A percentile compares a stretch with the other conserved stretches of the same genome.
Conservation (phyloP, 192 early-diverging fungal genomes). For the Gamsiella multidivaricata region DNA sequence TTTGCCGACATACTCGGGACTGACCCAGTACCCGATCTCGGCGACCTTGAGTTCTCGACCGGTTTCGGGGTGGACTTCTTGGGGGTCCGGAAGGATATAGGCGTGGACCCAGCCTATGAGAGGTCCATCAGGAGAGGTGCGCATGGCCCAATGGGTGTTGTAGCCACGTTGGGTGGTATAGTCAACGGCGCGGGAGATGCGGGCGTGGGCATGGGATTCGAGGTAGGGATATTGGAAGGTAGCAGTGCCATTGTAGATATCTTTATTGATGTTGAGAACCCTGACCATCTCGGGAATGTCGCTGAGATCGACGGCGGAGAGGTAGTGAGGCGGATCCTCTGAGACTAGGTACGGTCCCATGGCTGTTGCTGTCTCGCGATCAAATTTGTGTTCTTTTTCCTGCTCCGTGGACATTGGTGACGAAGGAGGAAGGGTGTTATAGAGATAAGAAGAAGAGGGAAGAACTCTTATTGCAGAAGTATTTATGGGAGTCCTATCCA, state of each 20-base stretch:
- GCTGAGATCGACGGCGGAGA: conserved; percentile 21
- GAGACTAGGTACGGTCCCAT: conserved; percentile 32
- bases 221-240: conserved; percentile 36
- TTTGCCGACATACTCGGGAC: conserved; percentile 25
- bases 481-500: background rate
- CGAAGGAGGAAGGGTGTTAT: background rate
- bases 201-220: conserved; percentile 25
- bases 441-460: background rate
- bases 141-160: conserved; percentile 43
- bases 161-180: conserved; percentile 4
- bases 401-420: background rate
- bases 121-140: conserved; percentile 33
- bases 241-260: conserved; percentile 36
- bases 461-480: too few species aligned
- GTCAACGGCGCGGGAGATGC: conserved; percentile 11
- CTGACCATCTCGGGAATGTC: conserved; percentile 44
- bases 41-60: conserved; percentile 7
- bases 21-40: conserved; percentile 40
- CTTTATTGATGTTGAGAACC: conserved; percentile 38
- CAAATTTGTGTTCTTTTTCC: background rate
- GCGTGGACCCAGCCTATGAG: conserved; percentile 39
- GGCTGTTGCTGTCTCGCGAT: background rate
- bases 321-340: conserved; percentile 27
- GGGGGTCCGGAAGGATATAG: background rate
- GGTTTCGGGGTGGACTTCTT: conserved; percentile 24